Base-by-base conservation (phyloP, 1,284 basidiomycete species). In the Ceratobasidium sp. region DNA sequence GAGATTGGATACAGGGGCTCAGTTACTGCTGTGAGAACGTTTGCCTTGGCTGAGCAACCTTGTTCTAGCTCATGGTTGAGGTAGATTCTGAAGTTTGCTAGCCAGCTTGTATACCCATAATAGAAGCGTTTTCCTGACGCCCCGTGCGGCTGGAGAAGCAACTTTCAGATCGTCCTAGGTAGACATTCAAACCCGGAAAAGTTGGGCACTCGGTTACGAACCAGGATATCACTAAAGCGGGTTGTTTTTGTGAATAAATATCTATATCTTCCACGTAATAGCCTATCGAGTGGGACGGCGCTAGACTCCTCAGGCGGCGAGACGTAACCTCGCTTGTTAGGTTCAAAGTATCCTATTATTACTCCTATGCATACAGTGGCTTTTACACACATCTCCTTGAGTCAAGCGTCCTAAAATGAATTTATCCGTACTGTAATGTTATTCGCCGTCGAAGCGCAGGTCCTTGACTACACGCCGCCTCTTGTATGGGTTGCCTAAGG, bases 371-470 rank as follows among this genome's bases (percentile, higher is more conserved):
- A n/a, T 47, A 47, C 45, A 7, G 7, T 47, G 45, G 45, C 1
- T 47, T 47, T 47, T n/a, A 26, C 26, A 61, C 58, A 26, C 17
- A 61, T 37, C 17, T 58, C 35, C 37, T 3, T n/a, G n/a, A n/a
- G 39, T 42, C 10, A 37, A 61, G 4, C 20, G 26, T 11, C 58
- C 58, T 23, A 39, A 61, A 39, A 15, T 61, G 28, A 1, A 37
- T 4, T 23, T 20, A 10, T 37, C 23, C 31, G 17, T n/a, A 5
- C 23, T 13, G 26, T 35, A 11, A 31, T 51, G 1, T 58, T 63
- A 73, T 33, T 73, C 69, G 35, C 56, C 69, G 56, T 73, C 69
- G 23, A 73, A 73, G 11, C 69, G 69, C 69, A 73, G 49, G 26
- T 73, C 69, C 23, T 73, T 73, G 42, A 73, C 58, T 23, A 73